Evolutionary conservation across 306 rosid genomes (phyloP), one percentile per base, ranked within the genome.

Genomic region (Castanopsis chinensis): DNA sequence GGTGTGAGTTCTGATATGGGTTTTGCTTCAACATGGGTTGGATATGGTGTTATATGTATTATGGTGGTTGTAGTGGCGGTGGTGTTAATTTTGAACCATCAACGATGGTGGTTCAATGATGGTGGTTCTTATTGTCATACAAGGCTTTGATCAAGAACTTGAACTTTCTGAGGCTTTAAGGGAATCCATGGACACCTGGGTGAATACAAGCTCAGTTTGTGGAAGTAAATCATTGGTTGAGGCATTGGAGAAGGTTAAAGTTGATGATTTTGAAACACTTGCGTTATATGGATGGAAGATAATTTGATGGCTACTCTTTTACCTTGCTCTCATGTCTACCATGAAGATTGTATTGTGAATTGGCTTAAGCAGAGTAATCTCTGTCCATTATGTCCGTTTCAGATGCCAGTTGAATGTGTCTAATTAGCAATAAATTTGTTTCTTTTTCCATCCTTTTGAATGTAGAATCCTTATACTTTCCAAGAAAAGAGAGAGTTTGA

Each of bases 281-380:
- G 79, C 9, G 4, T 17, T 17, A 30, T 76, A 11, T 76, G 80
- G 14, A 21, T 65, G 73, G 80, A 76, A 18, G 64, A 76, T 18
- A 51, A 64, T 76, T 13, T 49, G 57, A 23, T 41, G 21, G 25
- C 65, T 51, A 28, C 73, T 51, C 17, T 52, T 21, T 45, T 65
- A 64, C 80, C 65, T 64, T 65, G 80, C 55, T 18, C 9, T 5
- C 80, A 65, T 32, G 56, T 51, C 7, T 76, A 61, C 21, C 79
- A 75, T 25, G 49, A 58, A 41, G 20, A 75, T 45, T 75, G 79
- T 21, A 20, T 41, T 23, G 45, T 61, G 52, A 53, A 6, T 2
- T 75, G 72, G 79, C 19, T 75, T 19, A 27, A 45, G 71, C 45
- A 41, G 58, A 18, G 51, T 61, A 53, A 61, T 5, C 49, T 9